Evolutionary conservation across 768 basidiomycete species (phyloP).

Genomic region (Termitomyces sp.): DNA sequence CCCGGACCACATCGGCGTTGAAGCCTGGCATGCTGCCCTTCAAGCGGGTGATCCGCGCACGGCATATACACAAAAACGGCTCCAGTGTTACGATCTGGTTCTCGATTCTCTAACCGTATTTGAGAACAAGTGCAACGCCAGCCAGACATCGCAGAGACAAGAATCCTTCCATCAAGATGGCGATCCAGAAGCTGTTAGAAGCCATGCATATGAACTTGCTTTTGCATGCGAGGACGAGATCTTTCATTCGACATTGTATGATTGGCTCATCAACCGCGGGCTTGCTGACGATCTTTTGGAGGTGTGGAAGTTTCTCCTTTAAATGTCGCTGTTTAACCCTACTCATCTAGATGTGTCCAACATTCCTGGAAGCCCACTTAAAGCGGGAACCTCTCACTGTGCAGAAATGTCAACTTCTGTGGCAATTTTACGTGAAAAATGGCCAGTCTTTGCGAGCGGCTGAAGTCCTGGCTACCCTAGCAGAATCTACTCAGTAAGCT

Average conservation of each 20-base stretch:
- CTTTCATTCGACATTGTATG: conserved; percentile 92
- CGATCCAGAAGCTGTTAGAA: conserved; percentile 67
- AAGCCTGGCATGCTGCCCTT: conserved; percentile 68
- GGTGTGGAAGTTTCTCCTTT: conserved; percentile 39
- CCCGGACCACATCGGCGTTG: conserved; percentile 63
- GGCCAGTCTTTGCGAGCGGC: conserved; percentile 86
- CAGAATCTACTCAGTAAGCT: conserved; percentile 78
- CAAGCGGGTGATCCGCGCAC: conserved; percentile 52
- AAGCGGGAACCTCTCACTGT: conserved; percentile 73
- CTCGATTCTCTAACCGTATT: conserved; percentile 77
- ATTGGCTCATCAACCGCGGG: conserved; percentile 81
- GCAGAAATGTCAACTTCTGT: conserved; percentile 82
- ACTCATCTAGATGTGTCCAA: conserved; percentile 63
- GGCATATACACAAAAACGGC: conserved; percentile 52
- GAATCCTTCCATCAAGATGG: conserved; percentile 25
- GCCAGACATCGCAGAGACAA: conserved; percentile 15
- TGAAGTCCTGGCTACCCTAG: conserved; percentile 73
- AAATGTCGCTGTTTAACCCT: conserved; percentile 5
- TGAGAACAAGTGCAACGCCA: conserved; percentile 52
- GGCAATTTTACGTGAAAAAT: conserved; percentile 96
- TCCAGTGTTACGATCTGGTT: conserved; percentile 76
- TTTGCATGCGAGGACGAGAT: conserved; percentile 83
- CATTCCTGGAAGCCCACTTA: conserved; percentile 86
- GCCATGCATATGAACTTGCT: conserved; percentile 82
- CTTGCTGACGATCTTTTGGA: conserved; percentile 87